Conservation (phyloP, 805 yeast genomes). For the Yarrowia keelungensis region DNA sequence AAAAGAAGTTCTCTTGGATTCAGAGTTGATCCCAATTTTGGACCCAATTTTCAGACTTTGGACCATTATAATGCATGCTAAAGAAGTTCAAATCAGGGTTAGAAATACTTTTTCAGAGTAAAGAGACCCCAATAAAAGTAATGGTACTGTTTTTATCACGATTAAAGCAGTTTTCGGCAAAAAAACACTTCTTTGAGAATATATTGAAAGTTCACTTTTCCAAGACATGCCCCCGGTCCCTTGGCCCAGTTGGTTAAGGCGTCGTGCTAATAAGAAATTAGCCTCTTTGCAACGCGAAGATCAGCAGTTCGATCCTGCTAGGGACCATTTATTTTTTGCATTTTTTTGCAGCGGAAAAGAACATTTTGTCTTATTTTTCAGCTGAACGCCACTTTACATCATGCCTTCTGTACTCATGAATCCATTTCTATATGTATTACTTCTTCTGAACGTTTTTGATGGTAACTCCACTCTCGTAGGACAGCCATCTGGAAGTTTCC, state of each 20-base stretch:
- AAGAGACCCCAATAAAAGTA: no score
- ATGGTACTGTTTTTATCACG: no score
- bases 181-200: background rate
- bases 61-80: no score
- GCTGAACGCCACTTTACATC: background rate
- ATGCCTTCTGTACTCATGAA: no score
- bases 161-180: background rate
- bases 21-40: no score
- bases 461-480: constrained; percentile 8
- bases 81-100: no score
- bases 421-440: background rate
- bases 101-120: no score
- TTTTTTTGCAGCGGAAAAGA: background rate
- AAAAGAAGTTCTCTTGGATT: no score
- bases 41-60: no score
- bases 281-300: constrained; percentile 52
- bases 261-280: constrained; percentile 38
- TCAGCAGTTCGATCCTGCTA: constrained; percentile 57
- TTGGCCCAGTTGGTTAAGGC: constrained; percentile 40
- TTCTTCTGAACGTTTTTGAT: background rate
- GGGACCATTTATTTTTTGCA: constrained; percentile 44
- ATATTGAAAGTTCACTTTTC: background rate
- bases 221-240: constrained; percentile 2
- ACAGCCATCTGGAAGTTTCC: constrained; percentile 24
- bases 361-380: background rate